Evolutionary conservation across 78 protist species (phyloP).

Genomic region (Dictyostelium intermedium): DNA sequence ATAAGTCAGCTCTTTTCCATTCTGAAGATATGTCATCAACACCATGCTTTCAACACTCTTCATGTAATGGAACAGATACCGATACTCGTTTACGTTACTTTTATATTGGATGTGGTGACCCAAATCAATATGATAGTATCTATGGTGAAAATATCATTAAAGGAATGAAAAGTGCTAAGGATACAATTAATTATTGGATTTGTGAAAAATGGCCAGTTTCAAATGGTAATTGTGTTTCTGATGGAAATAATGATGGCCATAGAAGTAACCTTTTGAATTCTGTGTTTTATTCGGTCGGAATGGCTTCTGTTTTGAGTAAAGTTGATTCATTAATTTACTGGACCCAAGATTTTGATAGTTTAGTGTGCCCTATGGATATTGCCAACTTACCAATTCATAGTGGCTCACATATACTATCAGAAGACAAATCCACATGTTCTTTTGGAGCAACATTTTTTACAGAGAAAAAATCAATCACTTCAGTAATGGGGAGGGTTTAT

Average conservation of each 20-base stretch:
- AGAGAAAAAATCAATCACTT: background rate
- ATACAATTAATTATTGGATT: background rate
- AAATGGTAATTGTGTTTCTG: background rate
- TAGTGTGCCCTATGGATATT: background rate
- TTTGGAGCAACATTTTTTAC: slow-evolving; percentile 11
- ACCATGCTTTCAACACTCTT: background rate
- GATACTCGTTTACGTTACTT: background rate
- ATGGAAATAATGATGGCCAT: background rate
- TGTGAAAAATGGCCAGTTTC: background rate
- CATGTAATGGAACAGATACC: background rate
- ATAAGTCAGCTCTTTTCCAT: background rate
- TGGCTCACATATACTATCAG: background rate
- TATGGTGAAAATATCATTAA: background rate
- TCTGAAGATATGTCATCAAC: slow-evolving; percentile 5
- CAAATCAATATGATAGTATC: background rate
- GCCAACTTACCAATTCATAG: background rate
- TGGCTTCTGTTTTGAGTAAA: background rate
- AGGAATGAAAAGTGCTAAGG: background rate
- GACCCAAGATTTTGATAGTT: slow-evolving; percentile 4
- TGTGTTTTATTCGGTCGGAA: background rate
- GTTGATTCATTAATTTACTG: background rate
- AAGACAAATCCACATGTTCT: background rate
- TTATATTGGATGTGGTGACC: background rate
- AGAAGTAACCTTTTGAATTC: background rate
- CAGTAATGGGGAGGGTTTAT: background rate